Conservation (phyloP, 345 rosid species). For the Ailanthus altissimus region DNA sequence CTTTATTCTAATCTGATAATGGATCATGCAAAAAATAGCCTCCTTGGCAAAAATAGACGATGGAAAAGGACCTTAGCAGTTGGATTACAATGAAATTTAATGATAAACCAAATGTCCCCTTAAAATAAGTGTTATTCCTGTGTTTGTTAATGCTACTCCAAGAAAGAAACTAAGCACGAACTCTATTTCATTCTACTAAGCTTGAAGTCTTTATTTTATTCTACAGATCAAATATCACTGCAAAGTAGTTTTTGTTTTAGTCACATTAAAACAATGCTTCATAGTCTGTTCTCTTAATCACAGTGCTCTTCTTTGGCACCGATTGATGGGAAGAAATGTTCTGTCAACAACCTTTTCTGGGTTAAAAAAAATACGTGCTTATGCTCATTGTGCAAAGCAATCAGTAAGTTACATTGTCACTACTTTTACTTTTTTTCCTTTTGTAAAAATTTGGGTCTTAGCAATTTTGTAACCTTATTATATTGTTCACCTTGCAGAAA, state of each 20-base stretch:
- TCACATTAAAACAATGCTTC: background rate
- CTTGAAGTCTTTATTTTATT: background rate
- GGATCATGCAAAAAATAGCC: too few species aligned
- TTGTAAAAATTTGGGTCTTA: background rate
- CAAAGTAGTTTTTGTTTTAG: background rate
- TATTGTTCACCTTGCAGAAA: constrained; percentile 49
- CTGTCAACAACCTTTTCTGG: constrained; percentile 64
- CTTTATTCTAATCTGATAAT: background rate
- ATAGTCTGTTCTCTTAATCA: constrained; percentile 27
- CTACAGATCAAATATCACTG: background rate
- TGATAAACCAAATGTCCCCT: background rate
- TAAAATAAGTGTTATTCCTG: background rate
- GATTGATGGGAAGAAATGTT: constrained; percentile 79
- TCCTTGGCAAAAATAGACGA: background rate
- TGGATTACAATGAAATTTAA: background rate
- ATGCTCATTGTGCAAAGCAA: constrained; percentile 78
- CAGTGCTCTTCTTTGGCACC: constrained; percentile 95
- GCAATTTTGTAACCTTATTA: constrained; percentile 5
- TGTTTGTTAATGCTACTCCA: background rate
- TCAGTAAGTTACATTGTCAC: constrained; percentile 45
- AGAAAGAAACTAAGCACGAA: background rate
- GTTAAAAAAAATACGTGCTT: constrained; percentile 66
- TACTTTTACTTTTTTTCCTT: background rate
- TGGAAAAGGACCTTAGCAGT: background rate
- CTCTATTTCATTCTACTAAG: too few species aligned